These are phyloP conservation scores for Populus trichocarpa DNA, from an alignment of 441 rosid genomes.

Conservation along the genomic window DNA sequence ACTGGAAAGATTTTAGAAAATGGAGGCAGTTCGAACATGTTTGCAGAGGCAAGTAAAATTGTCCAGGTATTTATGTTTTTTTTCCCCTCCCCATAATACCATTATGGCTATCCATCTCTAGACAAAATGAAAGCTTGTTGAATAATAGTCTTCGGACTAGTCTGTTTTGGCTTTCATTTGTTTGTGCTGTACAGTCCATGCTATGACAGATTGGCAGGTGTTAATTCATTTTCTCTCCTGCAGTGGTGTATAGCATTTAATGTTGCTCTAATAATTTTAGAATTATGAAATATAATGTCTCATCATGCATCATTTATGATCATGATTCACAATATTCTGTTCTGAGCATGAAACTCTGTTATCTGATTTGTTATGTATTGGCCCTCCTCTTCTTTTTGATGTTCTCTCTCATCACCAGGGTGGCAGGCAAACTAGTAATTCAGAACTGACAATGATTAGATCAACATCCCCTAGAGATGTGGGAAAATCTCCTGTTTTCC, in stretches of 20 bases:
- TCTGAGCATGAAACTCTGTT: not conserved
- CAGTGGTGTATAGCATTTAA: not conserved
- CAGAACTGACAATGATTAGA: constrained; percentile 50
- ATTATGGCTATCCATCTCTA: not conserved
- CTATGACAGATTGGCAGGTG: not conserved
- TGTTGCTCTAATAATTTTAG: not conserved
- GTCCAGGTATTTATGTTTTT: constrained; percentile 39
- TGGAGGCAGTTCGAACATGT: constrained; percentile 42
- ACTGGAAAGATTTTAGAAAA: constrained; percentile 48
- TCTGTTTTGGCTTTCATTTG: not conserved
- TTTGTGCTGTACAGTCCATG: not conserved
- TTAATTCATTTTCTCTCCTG: not conserved
- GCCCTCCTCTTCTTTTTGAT: not conserved
- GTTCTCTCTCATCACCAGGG: constrained; percentile 36
- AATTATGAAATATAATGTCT: not conserved
- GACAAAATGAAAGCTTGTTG: not conserved
- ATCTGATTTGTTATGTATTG: not conserved
- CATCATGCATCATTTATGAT: not conserved
- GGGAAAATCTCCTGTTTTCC: constrained; percentile 63
- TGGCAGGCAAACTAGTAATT: constrained; percentile 42
- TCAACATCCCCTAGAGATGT: constrained; percentile 51
- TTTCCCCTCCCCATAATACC: not conserved
- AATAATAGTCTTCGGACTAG: not conserved
- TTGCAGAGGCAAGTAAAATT: constrained; percentile 42
- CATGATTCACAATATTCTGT: not conserved